These are phyloP conservation scores for Aegle marmelos DNA, from an alignment of 345 rosid species.

Conservation along the genomic window DNA sequence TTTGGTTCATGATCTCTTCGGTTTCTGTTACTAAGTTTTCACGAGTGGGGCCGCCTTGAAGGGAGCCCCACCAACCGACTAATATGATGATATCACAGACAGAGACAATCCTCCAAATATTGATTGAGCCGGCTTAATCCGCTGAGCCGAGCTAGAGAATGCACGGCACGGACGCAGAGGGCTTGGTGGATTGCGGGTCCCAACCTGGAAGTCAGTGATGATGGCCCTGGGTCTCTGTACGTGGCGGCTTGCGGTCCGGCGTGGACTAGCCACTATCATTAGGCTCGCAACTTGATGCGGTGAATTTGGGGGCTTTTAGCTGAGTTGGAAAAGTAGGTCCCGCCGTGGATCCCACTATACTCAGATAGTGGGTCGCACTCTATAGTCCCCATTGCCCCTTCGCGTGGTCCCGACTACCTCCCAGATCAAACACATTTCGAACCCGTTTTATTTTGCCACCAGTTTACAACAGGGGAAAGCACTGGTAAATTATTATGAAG, in stretches of 20 bases:
- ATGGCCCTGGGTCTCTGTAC: slow-evolving; percentile 25
- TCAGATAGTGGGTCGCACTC: slow-evolving; percentile 1
- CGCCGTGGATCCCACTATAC: neutral
- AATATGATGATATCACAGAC: neutral
- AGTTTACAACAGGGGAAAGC: neutral
- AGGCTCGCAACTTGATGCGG: slow-evolving; percentile 44
- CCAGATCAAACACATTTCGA: slow-evolving; percentile 1
- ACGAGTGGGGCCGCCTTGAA: neutral
- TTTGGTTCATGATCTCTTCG: slow-evolving; percentile 4
- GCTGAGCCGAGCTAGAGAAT: slow-evolving; percentile 9
- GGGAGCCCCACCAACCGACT: slow-evolving; percentile 19
- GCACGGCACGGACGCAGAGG: neutral
- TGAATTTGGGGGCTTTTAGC: slow-evolving; percentile 13
- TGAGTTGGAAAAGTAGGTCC: slow-evolving; percentile 18
- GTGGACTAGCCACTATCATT: slow-evolving; percentile 62
- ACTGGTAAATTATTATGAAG: neutral
- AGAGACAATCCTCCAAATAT: slow-evolving; percentile 29
- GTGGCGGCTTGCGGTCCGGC: slow-evolving; percentile 68
- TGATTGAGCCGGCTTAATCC: slow-evolving; percentile 14
- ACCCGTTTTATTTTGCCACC: neutral
- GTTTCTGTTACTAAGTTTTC: neutral
- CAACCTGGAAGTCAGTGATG: neutral
- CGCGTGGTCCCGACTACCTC: neutral
- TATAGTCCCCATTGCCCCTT: neutral
- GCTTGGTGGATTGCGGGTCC: slow-evolving; percentile 31